phyloP scores from a whole-genome alignment of 164 flowering plant species.

The Stephania yunnanensis region DNA sequence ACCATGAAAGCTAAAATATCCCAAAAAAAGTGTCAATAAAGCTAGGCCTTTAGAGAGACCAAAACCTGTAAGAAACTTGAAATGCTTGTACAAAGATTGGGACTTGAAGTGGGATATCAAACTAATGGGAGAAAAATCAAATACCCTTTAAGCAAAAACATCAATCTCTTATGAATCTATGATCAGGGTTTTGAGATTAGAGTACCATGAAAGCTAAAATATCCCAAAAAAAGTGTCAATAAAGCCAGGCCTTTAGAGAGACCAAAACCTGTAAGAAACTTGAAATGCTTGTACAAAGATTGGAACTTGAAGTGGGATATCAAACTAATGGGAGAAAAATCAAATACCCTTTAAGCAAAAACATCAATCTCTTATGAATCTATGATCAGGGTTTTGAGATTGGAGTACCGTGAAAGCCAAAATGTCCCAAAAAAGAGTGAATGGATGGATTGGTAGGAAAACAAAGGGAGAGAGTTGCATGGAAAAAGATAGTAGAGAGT shows the following conservation, averaged over 20 bases:
- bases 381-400: not conserved
- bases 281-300: not conserved
- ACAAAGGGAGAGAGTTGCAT: not conserved
- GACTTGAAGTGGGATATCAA: not conserved
- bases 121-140: not conserved
- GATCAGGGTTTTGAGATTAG: not conserved
- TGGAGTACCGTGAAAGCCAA: not conserved
- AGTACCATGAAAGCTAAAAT: not conserved
- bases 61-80: not conserved
- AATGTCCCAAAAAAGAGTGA: not conserved
- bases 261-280: not conserved
- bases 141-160: conserved; percentile 10
- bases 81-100: not conserved
- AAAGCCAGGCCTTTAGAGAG: no score
- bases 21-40: not conserved
- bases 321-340: not conserved
- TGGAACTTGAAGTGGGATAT: conserved; percentile 2
- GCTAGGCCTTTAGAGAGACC: not conserved
- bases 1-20: not conserved
- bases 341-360: conserved; percentile 11
- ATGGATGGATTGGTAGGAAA: not conserved
- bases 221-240: not conserved
- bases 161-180: not conserved
- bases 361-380: not conserved
- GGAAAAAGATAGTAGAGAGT: not conserved